Base-by-base conservation (phyloP, 2,329 filamentous ascomycete genomes). In the Scopulariopsis brevicaulis region DNA sequence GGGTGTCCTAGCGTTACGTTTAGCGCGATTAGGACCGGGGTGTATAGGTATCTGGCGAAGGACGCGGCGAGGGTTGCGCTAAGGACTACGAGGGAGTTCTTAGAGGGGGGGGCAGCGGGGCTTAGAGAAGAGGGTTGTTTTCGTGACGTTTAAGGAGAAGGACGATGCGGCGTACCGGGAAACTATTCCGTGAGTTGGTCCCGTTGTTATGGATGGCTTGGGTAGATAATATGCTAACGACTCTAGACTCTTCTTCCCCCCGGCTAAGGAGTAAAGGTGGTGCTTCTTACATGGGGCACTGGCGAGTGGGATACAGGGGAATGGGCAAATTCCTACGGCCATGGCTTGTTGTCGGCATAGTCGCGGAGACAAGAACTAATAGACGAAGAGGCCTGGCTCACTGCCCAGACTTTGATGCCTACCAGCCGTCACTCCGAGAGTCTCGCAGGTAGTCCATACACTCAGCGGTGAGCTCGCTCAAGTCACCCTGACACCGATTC, bases 11-110 rank as follows among this genome's bases (percentile, higher is more conserved):
- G 81, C 53, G 78, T 97, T 58, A 93, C 90, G 0, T 96, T 99
- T 65, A 84, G 86, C 48, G 86, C 84, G 22, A 79, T 97, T 60
- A 96, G 91, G 67, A 96, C 93, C 0, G 94, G 93, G 0, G 70
- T 96, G 1, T 97, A 96, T 67, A 90, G 90, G 1, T 97, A 95
- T 67, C 93, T 93, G 0, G 89, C 83, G 64, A 62, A 67, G 1
- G 79, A 85, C 48, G 94, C 93, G 1, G 90, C 90, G 0, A 69
- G 76, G n/a, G 78, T 86, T 11, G 94, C 90, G 1, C 78, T 87
- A 56, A 74, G 79, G 35, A 71, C 80, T 1, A 79, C 85, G 11
- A 76, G 79, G 58, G 67, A 72, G 40, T 86, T 83, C 61, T 65
- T 86, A n/a, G 75, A 78, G 20, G 67, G 71, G n/a, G 4, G 64